Evolutionary conservation across 1,284 basidiomycete species (phyloP).

Genomic region (Rhodotorula mucilaginosa): DNA sequence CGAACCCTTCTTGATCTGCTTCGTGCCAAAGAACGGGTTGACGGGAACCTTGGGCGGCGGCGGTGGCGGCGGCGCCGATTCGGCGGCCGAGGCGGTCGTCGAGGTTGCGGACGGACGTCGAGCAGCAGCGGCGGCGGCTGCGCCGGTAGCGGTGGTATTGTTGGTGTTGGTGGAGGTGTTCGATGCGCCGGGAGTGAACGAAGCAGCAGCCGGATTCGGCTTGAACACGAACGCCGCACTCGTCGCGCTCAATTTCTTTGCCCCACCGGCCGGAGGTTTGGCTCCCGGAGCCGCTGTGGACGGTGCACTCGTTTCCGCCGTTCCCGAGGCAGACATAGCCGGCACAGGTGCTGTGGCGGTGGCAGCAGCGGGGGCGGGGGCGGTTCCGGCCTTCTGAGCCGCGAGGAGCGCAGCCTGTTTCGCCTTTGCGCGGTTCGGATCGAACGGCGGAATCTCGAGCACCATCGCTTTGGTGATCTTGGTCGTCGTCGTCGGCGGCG

Average conservation of each 20-base stretch:
- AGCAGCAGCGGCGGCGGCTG: not conserved
- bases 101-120: not conserved
- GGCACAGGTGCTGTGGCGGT: conserved; percentile 21
- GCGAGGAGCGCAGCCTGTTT: conserved; percentile 32
- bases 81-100: not conserved
- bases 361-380: conserved; percentile 9
- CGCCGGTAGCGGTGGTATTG: conserved; percentile 4
- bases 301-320: not conserved
- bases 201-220: conserved; percentile 43
- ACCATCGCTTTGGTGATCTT: conserved; percentile 57
- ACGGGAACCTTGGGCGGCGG: not conserved
- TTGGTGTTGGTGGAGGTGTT: not conserved
- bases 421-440: conserved; percentile 55
- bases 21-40: conserved; percentile 45
- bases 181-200: conserved; percentile 41
- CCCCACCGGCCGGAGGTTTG: conserved; percentile 14
- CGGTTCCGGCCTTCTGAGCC: conserved; percentile 11
- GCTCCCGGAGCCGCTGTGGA: not conserved
- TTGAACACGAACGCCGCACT: conserved; percentile 45
- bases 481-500: not conserved
- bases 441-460: conserved; percentile 88
- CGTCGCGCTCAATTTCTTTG: conserved; percentile 44
- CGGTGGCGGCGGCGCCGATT: not conserved
- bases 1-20: conserved; percentile 37
- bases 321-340: not conserved